Base-by-base conservation (phyloP, 208 protist genomes). In the Crithidia thermophila region DNA sequence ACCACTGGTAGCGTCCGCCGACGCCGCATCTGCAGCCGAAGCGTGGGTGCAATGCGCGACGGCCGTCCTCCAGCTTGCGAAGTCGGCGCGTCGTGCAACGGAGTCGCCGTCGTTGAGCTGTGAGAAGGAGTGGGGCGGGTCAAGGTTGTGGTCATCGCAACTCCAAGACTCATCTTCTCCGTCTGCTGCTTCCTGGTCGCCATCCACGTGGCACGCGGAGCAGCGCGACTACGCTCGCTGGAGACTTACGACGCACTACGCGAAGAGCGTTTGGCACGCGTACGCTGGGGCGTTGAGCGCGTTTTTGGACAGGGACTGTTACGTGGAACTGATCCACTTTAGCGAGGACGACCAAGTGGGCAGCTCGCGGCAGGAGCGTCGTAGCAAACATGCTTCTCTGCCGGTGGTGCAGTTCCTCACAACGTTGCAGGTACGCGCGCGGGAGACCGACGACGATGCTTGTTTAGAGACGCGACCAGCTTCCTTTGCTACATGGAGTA, bases 221-320 rank as follows among this genome's bases (percentile, higher is more conserved):
- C 3, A 23, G 7, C 16, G 1, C 9, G 45, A 36, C 36, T 90
- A 85, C 71, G 14, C 51, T 11, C 23, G 23, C 1, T 90, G 84
- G 84, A 70, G 81, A 13, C 33, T 37, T 25, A 81, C 72, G 3
- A 68, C 61, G 2, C 75, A 87, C 67, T 87, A 85, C 51, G 66
- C 45, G 2, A 87, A 80, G 59, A 90, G 84, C 52, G 28, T 79
- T 0, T 85, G 78, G 84, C 84, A 90, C 58, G 79, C 78, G 11
- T 82, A 72, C 31, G 75, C 66, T n/a, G 83, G 73, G 10, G 83
- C 83, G 34, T 23, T 88, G 37, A 61, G 75, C 10, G 64, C 63
- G 25, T 69, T 63, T 49, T 64, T 79, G 43, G 68, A 40, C 11
- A 51, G 50, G 4, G 72, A 82, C 23, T 42, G 80, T 7, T 14